Evolutionary conservation across 208 protist genomes (phyloP), one percentile per base, ranked within the genome.

Genomic region (Leishmania tropica): DNA sequence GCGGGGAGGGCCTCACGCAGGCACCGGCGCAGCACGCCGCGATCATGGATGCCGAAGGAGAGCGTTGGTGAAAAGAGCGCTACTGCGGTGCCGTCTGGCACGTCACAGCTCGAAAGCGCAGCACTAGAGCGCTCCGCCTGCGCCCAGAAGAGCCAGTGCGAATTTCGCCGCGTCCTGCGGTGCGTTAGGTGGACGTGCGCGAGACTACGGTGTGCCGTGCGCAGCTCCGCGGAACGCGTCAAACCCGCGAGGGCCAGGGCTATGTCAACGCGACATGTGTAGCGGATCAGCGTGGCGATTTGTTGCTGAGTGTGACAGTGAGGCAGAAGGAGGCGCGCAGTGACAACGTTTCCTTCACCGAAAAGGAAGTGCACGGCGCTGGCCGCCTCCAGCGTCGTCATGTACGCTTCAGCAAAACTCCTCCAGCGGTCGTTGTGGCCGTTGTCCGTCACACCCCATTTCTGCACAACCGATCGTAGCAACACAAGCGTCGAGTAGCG

Each of bases 341-440:
- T 96, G 35, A 78, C 72, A 11, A 11, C 62, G 17, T 83, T 91
- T 37, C 93, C 93, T 37, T 80, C 54, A 15, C 53, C 31, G 10
- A 92, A 79, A 11, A 82, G 56, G 68, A 92, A 89, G 76, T 92
- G 85, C 13, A 88, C 56, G 28, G 85, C 82, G 72, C 84, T 90
- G 35, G 72, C 80, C n/a, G 81, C 56, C 79, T 92, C 81, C 42
- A 88, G 65, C 15, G 68, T 45, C 13, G 65, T 86, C 81, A 89
- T 84, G 75, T 65, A 56, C 2, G 64, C 53, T 0, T 70, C 68
- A 19, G 70, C 75, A 48, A 84, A 77, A 10, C 19, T 17, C 28
- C 78, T 54, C 78, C 78, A 86, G 13, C 71, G 53, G 24, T 65
- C 51, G 35, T 54, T 17, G 45, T 75, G 28, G 8, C n/a, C 64